Base-by-base conservation (phyloP, 2,329 filamentous ascomycete species). In the Aspergillus neotritici region DNA sequence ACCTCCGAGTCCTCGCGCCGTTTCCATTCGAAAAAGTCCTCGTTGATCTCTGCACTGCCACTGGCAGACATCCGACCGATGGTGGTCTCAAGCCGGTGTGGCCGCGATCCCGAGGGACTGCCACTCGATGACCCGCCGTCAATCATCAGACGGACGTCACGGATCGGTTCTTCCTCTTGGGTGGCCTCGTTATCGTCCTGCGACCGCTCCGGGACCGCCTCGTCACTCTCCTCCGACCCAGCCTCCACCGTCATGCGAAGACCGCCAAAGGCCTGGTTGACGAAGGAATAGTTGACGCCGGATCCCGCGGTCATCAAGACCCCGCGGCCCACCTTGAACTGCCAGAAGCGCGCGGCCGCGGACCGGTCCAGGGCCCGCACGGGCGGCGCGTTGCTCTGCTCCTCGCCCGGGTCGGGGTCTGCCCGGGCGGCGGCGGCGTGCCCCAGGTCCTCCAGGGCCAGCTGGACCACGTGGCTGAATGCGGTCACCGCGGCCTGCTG, bases 181-280 rank as follows among this genome's bases (percentile, higher is more conserved):
- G 71, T 61, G 1, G 69, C 55, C 46, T 75, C 66, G 15, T 77
- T 69, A 36, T 77, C 71, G 41, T 73, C 68, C 48, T 76, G 72
- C 8, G 61, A 54, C 35, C 64, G 62, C 50, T 77, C 76, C 44
- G 69, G 64, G 1, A 63, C 65, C 37, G 67, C 52, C 48, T 68
- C 55, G 15, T 56, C 21, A 25, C 21, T 9, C 21, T 21, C 57
- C 13, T 65, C 63, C 6, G 54, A 51, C 21, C 61, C 59, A 21
- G 67, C 60, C 30, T 59, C 61, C 32, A 74, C 54, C 2, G 65
- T 62, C 10, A 71, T 66, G 5, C 74, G 74, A n/a, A 76, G 59
- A 0, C 80, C 81, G 28, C 80, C 80, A 62, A 82, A 84, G 4
- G 79, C 78, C 28, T 72, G 71, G 54, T 82, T 79, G 14, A 81